Evolutionary conservation across 2,329 filamentous ascomycete species (phyloP).

Genomic region (Fusarium abutilonis): DNA sequence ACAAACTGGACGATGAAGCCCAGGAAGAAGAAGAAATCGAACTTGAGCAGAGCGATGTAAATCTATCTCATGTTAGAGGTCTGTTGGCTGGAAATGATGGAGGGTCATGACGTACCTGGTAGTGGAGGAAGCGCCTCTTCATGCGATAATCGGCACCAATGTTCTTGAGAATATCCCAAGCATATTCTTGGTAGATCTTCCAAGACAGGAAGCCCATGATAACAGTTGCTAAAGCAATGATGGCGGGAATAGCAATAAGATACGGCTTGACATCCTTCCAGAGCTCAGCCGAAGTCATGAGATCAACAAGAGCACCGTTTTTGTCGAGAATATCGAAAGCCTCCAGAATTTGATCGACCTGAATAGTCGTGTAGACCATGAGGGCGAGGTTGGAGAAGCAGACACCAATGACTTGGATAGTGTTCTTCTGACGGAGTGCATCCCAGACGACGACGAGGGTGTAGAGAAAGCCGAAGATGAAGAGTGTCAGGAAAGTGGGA

Average conservation of each 20-base stretch:
- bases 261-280: constrained; percentile 78
- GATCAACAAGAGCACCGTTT: constrained; percentile 56
- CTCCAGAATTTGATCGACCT: constrained; percentile 87
- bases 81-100: background rate
- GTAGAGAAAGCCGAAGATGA: constrained; percentile 97
- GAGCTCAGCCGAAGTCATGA: constrained; percentile 56
- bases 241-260: constrained; percentile 83
- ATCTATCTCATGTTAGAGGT: constrained; percentile 65
- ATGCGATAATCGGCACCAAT: constrained; percentile 97
- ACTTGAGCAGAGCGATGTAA: constrained; percentile 97
- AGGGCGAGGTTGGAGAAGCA: constrained; percentile 93
- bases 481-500: constrained; percentile 93
- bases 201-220: constrained; percentile 81
- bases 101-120: constrained; percentile 73
- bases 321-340: constrained; percentile 68
- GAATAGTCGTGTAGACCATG: constrained; percentile 90
- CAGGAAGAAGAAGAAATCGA: constrained; percentile 99
- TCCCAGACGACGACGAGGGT: constrained; percentile 91
- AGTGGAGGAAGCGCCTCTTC: constrained; percentile 95
- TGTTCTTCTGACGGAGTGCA: constrained; percentile 93
- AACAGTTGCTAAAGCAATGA: constrained; percentile 80
- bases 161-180: constrained; percentile 99
- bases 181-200: constrained; percentile 98
- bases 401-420: constrained; percentile 96
- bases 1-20: constrained; percentile 98